Base-by-base conservation (phyloP, 371 early-diverging fungal genomes). In the Rozella allomycis region DNA sequence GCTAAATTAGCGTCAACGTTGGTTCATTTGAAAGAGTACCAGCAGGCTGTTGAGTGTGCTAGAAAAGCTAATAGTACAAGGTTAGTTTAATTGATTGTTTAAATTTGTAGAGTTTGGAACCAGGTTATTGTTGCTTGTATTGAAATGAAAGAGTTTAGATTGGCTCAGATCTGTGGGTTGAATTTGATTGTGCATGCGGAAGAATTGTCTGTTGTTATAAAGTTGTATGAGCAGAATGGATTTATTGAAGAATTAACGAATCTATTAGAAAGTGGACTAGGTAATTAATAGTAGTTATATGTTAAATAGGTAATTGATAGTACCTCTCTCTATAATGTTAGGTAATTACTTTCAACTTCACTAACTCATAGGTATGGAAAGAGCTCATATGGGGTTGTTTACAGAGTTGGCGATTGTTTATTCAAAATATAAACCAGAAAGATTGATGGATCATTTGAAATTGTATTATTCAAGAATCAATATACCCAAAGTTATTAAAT, bases 341-440 rank as follows among this genome's bases (percentile, higher is more conserved):
- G n/a, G n/a, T n/a, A n/a, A n/a, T n/a, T n/a, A n/a, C n/a, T n/a
- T n/a, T n/a, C n/a, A n/a, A n/a, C n/a, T n/a, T n/a, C n/a, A n/a
- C n/a, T n/a, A n/a, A n/a, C n/a, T n/a, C n/a, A n/a, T n/a, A n/a
- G n/a, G 82, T 11, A 47, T 93, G 36, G 96, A 94, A 59, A 72
- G 96, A 29, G 91, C 94, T 5, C 93, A 94, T 43, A 93, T 91
- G 91, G 93, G 90, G 26, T 90, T 94, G 90, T 94, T 94, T 47
- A 94, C 96, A 0, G 93, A 91, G 49, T 61, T 94, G 20, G 84
- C 91, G 7, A 74, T 91, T 35, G 55, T 90, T 38, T 93, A 94
- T 54, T 74, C 84, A 46, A 85, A 85, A 51, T 85, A 94, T 67
- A 61, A 67, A 3, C 80, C 86, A 1, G 90, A 85, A 38, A 62